Base-by-base conservation (phyloP, 345 rosid species). In the Microcos paniculata region DNA sequence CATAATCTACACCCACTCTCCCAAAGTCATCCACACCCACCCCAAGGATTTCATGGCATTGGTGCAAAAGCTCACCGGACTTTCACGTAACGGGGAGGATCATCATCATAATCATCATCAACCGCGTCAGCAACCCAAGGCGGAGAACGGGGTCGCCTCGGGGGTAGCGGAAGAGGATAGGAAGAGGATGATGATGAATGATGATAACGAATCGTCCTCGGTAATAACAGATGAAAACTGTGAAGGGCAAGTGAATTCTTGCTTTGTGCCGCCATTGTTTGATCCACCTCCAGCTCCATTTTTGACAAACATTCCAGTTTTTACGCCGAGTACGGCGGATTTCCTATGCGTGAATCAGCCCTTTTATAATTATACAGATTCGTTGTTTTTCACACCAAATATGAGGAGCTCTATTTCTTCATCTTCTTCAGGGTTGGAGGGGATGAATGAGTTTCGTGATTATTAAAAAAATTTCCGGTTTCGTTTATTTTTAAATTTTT, bases 1-100 rank as follows among this genome's bases (percentile, higher is more conserved):
- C 40, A 93, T 96, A 72, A 96, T 96, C 61, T 94, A 96, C 87
- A 94, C 99, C 10, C 98, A 92, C 73, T 89, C 97, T 10, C 98
- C 99, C 6, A 92, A 89, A 77, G 62, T 96, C 71, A 96, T 96
- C 80, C 97, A 91, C 78, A 96, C 98, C 0, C 87, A 92, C 51
- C 97, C 98, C 3, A 82, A 77, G 53, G 97, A 94, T 80, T 94
- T 94, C 79, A 92, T 92, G 98, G 91, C 92, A 30, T 79, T 96
- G 67, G 98, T 93, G 68, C 99, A 93, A 35, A 95, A 91, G 72
- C 92, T 95, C 57, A 95, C 99, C 1, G 99, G 99, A 0, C 77
- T 89, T 33, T 89, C 94, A 1, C 91, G 85, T 3, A 75, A 88
- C 18, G 85, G 78, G 26, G 87, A 86, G 8, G 86, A 83, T 19